Evolutionary conservation across 352 stramenopile genomes (phyloP), one percentile per base, ranked within the genome.

Genomic region (Globisporangium polare): DNA sequence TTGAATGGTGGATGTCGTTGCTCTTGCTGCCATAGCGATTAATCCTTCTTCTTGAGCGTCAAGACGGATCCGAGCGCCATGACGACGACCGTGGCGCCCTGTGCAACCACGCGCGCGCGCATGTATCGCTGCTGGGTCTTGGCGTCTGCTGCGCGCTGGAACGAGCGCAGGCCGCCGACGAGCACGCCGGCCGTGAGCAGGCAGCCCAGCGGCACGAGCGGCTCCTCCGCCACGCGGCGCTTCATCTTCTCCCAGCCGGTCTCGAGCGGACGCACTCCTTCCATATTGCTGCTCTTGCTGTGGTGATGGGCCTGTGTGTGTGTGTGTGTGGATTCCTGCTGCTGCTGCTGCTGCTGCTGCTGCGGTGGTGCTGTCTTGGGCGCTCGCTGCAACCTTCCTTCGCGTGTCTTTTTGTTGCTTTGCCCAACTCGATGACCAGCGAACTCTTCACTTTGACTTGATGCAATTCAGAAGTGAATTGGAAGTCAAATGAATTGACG

Each of bases 61-160:
- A 94, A 65, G 31, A 90, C 68, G 7, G 78, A 86, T n/a, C 85
- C 81, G 42, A 91, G 61, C n/a, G 78, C 70, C 58, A 89, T 61
- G 4, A 78, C 80, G 20, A 87, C 61, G 10, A 94, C 81, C 7
- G 85, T 94, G 20, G 78, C 80, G 52, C 85, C 85, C 50, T 94
- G 85, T 24, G 83, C 83, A 9, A 79, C 54, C 41, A 94, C 78
- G 20, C 85, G 78, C 45, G 86, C 72, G 50, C 85, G 83, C 85
- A 94, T 94, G 71, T 77, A 92, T 55, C 79, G 80, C 69, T 94
- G 83, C 72, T 94, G 85, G n/a, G 81, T 91, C 31, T 62, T 69
- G 27, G 77, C 69, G 61, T 94, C 83, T 20, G 82, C 77, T 18
- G 78, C 77, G 39, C 72, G 75, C 33, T 80, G 71, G 62, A 94